Conservation (phyloP, 1,284 basidiomycete genomes). For the Cutaneotrichosporon sp. region DNA sequence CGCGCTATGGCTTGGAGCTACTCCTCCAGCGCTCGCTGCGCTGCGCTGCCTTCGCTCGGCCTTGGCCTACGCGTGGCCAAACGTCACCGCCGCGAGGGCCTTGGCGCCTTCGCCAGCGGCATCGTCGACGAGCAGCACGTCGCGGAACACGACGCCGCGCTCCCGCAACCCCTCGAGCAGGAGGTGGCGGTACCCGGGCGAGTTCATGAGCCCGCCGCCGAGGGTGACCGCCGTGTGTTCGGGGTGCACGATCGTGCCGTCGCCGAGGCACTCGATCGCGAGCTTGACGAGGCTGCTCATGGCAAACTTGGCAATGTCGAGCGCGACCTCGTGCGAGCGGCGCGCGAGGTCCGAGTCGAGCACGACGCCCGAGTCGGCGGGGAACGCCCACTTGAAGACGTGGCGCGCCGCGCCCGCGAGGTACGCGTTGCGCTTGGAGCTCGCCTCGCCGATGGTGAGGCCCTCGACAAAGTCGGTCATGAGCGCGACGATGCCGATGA, state of each 20-base stretch:
- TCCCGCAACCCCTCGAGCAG: conserved; percentile 33
- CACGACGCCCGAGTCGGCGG: conserved; percentile 25
- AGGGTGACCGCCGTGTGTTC: conserved; percentile 34
- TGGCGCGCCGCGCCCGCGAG: conserved; percentile 42
- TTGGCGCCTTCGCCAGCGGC: conserved; percentile 43
- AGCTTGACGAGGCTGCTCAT: conserved; percentile 36
- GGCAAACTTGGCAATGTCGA: conserved; percentile 28
- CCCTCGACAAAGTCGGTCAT: conserved; percentile 32
- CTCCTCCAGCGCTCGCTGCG: too few relatives aligned
- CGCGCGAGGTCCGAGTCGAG: conserved; percentile 14
- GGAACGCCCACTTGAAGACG: conserved; percentile 45
- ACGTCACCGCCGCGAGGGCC: conserved; percentile 37
- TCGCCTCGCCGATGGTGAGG: conserved; percentile 35
- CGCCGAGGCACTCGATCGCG: conserved; percentile 38
- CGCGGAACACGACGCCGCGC: conserved; percentile 34
- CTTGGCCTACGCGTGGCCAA: conserved; percentile 10
- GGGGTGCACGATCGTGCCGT: conserved; percentile 35
- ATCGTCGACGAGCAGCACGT: conserved; percentile 38
- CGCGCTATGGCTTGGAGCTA: not conserved
- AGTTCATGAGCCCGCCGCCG: conserved; percentile 47
- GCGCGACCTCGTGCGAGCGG: conserved; percentile 29
- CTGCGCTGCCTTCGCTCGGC: too few relatives aligned
- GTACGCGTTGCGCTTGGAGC: conserved; percentile 41
- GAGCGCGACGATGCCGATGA: conserved; percentile 41
- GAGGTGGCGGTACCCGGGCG: conserved; percentile 36